Evolutionary conservation across 371 early-diverging fungal species (phyloP).

Genomic region (Mucor ambiguus): DNA sequence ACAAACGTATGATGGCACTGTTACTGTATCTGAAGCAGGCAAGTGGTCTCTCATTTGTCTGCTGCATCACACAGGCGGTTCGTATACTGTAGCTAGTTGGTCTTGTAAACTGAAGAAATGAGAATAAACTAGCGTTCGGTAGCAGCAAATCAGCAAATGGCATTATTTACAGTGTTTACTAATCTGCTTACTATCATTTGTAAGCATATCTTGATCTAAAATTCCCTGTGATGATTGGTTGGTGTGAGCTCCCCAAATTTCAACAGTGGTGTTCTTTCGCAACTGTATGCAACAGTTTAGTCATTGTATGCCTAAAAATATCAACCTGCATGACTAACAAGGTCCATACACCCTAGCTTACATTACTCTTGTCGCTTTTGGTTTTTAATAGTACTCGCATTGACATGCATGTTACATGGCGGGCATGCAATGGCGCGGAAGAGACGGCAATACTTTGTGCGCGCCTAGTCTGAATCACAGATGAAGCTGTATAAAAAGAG

Average conservation of each 20-base stretch:
- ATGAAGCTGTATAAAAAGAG: neutral
- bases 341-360: neutral
- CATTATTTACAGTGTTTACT: neutral
- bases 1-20: constrained; percentile 38
- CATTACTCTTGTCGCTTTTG: neutral
- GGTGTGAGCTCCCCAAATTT: neutral
- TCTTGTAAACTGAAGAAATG: constrained; percentile 21
- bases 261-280: neutral
- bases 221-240: neutral
- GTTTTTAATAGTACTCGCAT: neutral
- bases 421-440: neutral
- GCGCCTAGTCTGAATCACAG: neutral
- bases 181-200: neutral
- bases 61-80: constrained; percentile 41
- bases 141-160: neutral
- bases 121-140: neutral
- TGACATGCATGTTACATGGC: neutral
- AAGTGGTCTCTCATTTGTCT: constrained; percentile 49
- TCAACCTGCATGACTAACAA: neutral
- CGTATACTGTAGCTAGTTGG: constrained; percentile 47
- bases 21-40: constrained; percentile 42
- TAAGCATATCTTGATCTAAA: neutral
- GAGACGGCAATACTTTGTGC: neutral
- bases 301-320: too few relatives aligned
- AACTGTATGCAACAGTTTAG: too few relatives aligned